phyloP scores from a whole-genome alignment of 2,329 filamentous ascomycete species.

The Aspergillus sergii region DNA sequence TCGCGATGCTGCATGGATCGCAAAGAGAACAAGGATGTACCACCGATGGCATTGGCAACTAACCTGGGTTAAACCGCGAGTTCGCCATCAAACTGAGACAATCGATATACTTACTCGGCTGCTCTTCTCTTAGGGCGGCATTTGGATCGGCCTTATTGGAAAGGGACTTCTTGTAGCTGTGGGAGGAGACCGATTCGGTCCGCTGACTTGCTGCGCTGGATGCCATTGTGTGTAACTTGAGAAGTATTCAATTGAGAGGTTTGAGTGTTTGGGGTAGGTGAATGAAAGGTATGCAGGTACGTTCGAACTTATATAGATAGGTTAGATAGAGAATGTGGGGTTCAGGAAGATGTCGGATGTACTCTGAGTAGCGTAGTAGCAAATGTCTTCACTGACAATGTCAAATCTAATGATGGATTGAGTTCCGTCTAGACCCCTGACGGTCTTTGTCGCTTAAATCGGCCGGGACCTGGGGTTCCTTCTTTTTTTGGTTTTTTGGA shows the following conservation, averaged over 20 bases:
- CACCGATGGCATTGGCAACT: conserved; percentile 28
- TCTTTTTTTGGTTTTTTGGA: neutral
- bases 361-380: neutral
- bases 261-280: neutral
- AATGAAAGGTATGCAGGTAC: neutral
- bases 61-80: conserved; percentile 13
- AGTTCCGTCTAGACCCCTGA: neutral
- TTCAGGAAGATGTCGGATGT: neutral
- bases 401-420: neutral
- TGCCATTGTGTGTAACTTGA: neutral
- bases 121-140: conserved; percentile 77
- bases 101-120: conserved; percentile 68
- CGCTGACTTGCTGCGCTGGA: conserved; percentile 19
- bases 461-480: neutral
- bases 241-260: neutral
- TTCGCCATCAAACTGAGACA: neutral
- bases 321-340: neutral
- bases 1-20: conserved; percentile 77
- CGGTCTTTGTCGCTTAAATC: neutral
- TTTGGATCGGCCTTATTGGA: conserved; percentile 84
- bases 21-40: conserved; percentile 55
- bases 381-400: neutral
- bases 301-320: neutral
- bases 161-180: conserved; percentile 39
- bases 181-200: conserved; percentile 27